phyloP scores from a whole-genome alignment of 2,329 filamentous ascomycete genomes.

The Parastagonospora nodorum region DNA sequence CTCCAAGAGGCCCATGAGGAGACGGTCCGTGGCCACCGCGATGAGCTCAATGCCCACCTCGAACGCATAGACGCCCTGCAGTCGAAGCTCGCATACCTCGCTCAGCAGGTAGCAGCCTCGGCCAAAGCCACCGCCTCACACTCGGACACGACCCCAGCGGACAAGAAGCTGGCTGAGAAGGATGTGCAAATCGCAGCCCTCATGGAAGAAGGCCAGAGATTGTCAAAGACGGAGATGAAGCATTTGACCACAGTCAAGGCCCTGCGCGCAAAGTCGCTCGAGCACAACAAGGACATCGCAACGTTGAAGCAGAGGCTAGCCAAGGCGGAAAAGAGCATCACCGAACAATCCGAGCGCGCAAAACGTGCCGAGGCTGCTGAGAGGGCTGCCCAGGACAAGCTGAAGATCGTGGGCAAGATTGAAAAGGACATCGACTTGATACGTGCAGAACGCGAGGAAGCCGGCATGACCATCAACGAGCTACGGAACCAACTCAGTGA shows the following conservation, averaged over 20 bases:
- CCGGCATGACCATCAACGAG: conserved; percentile 68
- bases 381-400: conserved; percentile 61
- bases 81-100: conserved; percentile 86
- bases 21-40: conserved; percentile 67
- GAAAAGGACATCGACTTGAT: conserved; percentile 65
- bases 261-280: conserved; percentile 60
- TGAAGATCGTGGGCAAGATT: conserved; percentile 57
- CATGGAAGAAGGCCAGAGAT: conserved; percentile 88
- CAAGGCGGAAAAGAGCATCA: conserved; percentile 68
- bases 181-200: conserved; percentile 88
- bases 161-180: conserved; percentile 84
- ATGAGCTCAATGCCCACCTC: conserved; percentile 81
- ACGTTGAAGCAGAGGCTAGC: conserved; percentile 64
- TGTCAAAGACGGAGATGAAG: conserved; percentile 85
- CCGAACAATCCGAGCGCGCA: conserved; percentile 64
- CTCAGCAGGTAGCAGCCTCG: conserved; percentile 76
- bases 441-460: conserved; percentile 66
- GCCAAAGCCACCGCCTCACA: conserved; percentile 69
- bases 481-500: conserved; percentile 72
- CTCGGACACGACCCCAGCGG: conserved; percentile 46
- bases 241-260: conserved; percentile 84
- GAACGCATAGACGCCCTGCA: conserved; percentile 93
- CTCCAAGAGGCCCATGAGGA: conserved; percentile 57
- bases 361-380: conserved; percentile 64
- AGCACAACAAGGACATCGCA: conserved; percentile 57